phyloP scores from a whole-genome alignment of 345 rosid species.

The Eucalyptus tenuipes region DNA sequence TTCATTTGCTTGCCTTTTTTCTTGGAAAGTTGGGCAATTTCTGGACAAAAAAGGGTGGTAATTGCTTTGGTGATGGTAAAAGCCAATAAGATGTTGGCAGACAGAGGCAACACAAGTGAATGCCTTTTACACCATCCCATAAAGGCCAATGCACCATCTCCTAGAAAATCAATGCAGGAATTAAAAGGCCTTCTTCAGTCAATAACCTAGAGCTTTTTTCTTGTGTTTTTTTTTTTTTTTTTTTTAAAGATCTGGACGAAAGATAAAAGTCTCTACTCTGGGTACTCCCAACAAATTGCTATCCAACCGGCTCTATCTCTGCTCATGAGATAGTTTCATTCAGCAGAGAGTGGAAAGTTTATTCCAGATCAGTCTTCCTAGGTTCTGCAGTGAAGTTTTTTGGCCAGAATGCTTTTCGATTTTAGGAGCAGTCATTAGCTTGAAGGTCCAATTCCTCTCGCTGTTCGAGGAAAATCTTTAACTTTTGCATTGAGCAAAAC shows the following conservation, averaged over 20 bases:
- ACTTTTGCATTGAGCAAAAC: background rate
- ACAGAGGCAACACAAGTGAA: background rate
- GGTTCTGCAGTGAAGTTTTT: background rate
- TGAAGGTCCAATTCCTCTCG: background rate
- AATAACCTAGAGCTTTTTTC: background rate
- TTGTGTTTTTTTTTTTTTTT: background rate
- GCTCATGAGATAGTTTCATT: background rate
- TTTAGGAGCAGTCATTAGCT: background rate
- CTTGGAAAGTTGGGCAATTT: background rate
- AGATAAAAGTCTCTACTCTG: background rate
- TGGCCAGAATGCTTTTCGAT: background rate
- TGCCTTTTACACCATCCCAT: constrained; percentile 10
- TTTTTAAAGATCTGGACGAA: background rate
- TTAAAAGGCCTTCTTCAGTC: background rate
- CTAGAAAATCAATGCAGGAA: background rate
- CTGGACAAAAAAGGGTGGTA: background rate
- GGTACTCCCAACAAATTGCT: background rate
- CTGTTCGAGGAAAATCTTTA: background rate
- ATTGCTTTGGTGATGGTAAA: background rate
- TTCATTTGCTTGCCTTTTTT: background rate
- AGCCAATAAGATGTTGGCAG: background rate
- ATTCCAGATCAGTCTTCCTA: background rate
- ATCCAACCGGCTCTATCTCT: background rate
- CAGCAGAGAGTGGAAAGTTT: background rate
- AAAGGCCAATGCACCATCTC: background rate